phyloP scores from a whole-genome alignment of 495 filamentous ascomycete species.

The Cetradonia linearis region DNA sequence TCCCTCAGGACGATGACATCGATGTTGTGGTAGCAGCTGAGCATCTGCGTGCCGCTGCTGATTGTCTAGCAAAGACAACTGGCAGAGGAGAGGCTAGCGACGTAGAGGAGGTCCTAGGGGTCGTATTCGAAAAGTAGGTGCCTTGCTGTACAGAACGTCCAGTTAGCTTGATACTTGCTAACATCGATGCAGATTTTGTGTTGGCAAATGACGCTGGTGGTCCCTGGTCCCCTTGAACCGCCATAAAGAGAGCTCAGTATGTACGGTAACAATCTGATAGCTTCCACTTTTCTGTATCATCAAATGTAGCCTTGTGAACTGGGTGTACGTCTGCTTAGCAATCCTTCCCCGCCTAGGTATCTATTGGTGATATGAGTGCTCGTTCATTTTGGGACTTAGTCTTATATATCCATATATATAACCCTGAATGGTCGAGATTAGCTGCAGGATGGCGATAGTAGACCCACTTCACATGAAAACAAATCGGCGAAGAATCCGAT shows the following conservation, averaged over 20 bases:
- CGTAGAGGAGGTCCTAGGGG: conserved; percentile 92
- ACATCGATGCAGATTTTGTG: conserved; percentile 47
- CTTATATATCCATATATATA: not conserved
- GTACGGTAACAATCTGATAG: not conserved
- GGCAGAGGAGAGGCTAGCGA: conserved; percentile 79
- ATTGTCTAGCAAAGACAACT: conserved; percentile 72
- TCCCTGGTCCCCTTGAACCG: not conserved
- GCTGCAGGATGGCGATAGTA: too few relatives aligned
- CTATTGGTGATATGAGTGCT: not conserved
- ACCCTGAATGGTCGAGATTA: too few relatives aligned
- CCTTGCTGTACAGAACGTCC: not conserved
- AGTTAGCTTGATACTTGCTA: conserved; percentile 16
- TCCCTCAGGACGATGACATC: conserved; percentile 33
- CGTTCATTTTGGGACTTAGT: not conserved
- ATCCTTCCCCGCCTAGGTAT: not conserved
- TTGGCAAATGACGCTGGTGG: conserved; percentile 47
- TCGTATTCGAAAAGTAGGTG: conserved; percentile 87
- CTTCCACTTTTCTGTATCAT: not conserved
- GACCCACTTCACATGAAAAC: too few relatives aligned
- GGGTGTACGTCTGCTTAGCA: not conserved
- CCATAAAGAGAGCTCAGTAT: not conserved
- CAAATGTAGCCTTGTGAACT: not conserved
- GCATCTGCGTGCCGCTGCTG: conserved; percentile 71
- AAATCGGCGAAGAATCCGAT: not conserved
- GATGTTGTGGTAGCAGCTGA: conserved; percentile 96